phyloP scores from a whole-genome alignment of 23 red algal genomes.

The Cyanidium caldarium region DNA sequence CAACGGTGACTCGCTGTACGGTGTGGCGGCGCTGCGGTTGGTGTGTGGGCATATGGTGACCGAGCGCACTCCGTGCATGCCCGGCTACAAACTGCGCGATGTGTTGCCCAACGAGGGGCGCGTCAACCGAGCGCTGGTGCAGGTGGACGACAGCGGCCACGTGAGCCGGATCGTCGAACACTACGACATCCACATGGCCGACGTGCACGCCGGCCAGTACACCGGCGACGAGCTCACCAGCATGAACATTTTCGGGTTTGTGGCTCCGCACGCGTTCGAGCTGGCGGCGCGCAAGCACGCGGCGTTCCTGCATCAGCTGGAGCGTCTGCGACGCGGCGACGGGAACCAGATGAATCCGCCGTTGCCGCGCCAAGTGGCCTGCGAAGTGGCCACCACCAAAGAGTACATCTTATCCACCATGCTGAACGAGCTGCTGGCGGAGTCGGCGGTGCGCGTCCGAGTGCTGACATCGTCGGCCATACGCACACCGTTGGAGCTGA shows the following conservation, averaged over 20 bases:
- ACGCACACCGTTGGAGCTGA: conserved; percentile 57
- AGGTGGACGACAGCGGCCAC: conserved; percentile 17
- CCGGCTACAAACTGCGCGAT: conserved; percentile 53
- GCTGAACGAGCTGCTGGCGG: conserved; percentile 76
- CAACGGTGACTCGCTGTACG: conserved; percentile 80
- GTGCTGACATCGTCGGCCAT: conserved; percentile 43
- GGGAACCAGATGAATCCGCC: too few species aligned
- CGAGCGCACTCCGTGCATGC: conserved; percentile 55
- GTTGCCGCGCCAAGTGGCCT: too few species aligned
- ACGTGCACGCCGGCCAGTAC: conserved; percentile 45
- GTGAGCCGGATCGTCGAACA: conserved; percentile 66
- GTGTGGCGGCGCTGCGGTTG: conserved; percentile 27
- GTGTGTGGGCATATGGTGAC: conserved; percentile 38
- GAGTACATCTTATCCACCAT: conserved; percentile 93
- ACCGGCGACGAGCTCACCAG: conserved; percentile 71
- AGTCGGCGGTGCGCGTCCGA: conserved; percentile 21
- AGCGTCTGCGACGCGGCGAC: conserved; percentile 1
- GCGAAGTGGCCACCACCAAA: conserved; percentile 18
- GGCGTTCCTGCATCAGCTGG: conserved; percentile 2
- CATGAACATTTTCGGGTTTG: conserved; percentile 88
- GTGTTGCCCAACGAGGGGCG: conserved; percentile 48
- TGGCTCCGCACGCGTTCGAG: conserved; percentile 19
- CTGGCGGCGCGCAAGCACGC: conserved; percentile 45
- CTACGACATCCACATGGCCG: conserved; percentile 57
- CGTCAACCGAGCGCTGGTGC: conserved; percentile 67